A percentile compares a stretch with the other conserved stretches of the same genome.
Evolutionary conservation across 305 asterid species (phyloP).

Genomic region (Fraxinus greggii): DNA sequence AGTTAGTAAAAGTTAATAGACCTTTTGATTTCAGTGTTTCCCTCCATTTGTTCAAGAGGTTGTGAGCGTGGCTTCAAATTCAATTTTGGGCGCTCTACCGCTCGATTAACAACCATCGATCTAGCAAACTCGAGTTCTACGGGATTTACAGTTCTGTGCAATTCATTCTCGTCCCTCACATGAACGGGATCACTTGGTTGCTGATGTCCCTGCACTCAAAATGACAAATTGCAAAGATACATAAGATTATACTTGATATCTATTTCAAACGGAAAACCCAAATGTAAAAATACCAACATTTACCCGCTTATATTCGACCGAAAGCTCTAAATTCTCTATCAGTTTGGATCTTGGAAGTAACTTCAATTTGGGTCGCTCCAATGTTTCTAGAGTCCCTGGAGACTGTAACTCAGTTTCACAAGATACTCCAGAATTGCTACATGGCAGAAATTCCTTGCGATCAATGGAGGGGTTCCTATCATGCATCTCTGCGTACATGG

Average conservation of each 20-base stretch:
- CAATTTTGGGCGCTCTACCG: conserved; percentile 64
- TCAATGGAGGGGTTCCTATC: conserved; percentile 38
- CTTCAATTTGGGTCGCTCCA: conserved; percentile 76
- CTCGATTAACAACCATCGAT: conserved; percentile 25
- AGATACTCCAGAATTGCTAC: conserved; percentile 32
- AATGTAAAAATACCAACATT: background rate
- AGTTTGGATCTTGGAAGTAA: conserved; percentile 91
- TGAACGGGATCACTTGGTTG: conserved; percentile 40
- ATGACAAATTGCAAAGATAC: conserved; percentile 14
- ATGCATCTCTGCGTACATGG: conserved; percentile 37
- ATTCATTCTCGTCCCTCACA: conserved; percentile 34
- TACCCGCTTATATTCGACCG: conserved; percentile 55
- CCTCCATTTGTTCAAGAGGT: conserved; percentile 48
- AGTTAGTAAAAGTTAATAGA: conserved; percentile 18
- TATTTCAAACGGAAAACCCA: background rate
- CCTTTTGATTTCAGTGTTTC: conserved; percentile 58
- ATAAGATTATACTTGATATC: background rate
- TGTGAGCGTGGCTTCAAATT: conserved; percentile 71
- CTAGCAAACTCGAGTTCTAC: conserved; percentile 37
- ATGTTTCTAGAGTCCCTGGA: conserved; percentile 44
- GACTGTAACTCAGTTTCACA: conserved; percentile 45
- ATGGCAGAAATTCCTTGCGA: conserved; percentile 33
- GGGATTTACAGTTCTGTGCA: conserved; percentile 37
- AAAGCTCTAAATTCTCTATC: conserved; percentile 46
- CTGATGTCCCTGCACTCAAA: conserved; percentile 39